Percentiles rank a stretch among this genome's conserved stretches.
These are phyloP conservation scores for Lactarius sanguifluus DNA, from an alignment of 768 basidiomycete genomes.

Conservation along the genomic window DNA sequence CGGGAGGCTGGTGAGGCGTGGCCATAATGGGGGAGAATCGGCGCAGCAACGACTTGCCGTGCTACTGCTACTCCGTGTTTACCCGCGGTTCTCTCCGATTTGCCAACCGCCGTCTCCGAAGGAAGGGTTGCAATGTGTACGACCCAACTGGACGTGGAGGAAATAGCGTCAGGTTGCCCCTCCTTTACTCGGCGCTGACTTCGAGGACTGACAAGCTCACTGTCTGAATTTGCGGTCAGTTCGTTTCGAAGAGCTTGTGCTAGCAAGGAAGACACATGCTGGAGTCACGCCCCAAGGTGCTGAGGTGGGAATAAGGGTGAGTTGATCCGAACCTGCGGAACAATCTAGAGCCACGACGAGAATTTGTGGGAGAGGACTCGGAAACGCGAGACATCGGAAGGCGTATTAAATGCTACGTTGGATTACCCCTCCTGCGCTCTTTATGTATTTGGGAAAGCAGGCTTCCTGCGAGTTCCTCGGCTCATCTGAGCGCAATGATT, in stretches of 20 bases:
- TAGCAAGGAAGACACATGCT: not conserved
- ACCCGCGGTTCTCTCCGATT: not conserved
- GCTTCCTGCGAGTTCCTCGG: not conserved
- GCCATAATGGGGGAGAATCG: not conserved
- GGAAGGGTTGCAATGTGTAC: not conserved
- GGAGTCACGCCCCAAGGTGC: no score
- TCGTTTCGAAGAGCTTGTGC: not conserved
- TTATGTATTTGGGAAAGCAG: not conserved
- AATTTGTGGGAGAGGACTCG: not conserved
- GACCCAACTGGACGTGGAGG: constrained; percentile 1
- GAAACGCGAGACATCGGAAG: not conserved
- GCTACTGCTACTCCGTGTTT: not conserved
- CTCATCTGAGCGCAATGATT: no score
- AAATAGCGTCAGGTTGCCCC: not conserved
- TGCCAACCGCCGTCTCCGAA: not conserved
- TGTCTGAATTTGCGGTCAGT: not conserved
- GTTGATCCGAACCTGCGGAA: not conserved
- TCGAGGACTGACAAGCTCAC: not conserved
- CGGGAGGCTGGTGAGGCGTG: not conserved
- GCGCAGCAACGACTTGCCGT: not conserved
- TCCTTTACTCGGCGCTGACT: not conserved
- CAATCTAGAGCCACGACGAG: not conserved
- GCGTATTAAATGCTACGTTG: not conserved
- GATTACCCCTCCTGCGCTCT: not conserved
- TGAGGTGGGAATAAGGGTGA: not conserved